Evolutionary conservation across 2,329 filamentous ascomycete species (phyloP), one percentile per base, ranked within the genome.

Genomic region (Alternaria arborescens): DNA sequence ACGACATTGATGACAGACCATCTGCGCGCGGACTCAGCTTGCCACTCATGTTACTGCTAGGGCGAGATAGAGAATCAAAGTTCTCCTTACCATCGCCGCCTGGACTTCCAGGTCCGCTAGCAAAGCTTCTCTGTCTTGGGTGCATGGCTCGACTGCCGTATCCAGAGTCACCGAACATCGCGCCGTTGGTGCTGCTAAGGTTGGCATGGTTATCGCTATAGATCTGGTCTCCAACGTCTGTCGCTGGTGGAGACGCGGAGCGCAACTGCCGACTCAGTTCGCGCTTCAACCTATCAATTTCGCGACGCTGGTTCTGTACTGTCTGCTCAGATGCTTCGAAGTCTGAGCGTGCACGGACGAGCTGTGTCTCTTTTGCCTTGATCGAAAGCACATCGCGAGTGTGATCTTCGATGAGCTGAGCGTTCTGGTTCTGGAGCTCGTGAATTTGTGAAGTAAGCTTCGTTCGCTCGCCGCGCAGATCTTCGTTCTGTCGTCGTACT

Each of bases 291-390:
- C 95, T 88, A 68, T 99, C 95, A 47, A 97, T 90, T 80, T 99
- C 95, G 55, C 94, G 88, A 64, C 91, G 86, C 54, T 97, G 86
- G 58, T 92, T 90, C 63, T 95, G 92, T 53, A 95, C 93, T 60
- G 89, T 90, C 71, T 93, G 89, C 76, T 97, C 93, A 0, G 94
- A 92, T 0, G 92, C 89, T 77, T 98, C 94, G 32, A 91, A 91
- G 73, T 99, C 95, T 67, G 91, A 93, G 55, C 94, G 87, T 11
- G 95, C 94, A 44, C 95, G 90, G 10, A 98, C 94, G 5, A 99
- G 86, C 72, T 99, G 95, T 3, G 95, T 98, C 79, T 99, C 95
- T 80, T 99, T 99, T 14, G 95, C 95, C 78, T 98, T 98, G 81
- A 99, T 96, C 70, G 93, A 95, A 42, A 99, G 84, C 0, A 97